Evolutionary conservation across 495 filamentous ascomycete species (phyloP).

Genomic region (Saxophila tyrrhenica): DNA sequence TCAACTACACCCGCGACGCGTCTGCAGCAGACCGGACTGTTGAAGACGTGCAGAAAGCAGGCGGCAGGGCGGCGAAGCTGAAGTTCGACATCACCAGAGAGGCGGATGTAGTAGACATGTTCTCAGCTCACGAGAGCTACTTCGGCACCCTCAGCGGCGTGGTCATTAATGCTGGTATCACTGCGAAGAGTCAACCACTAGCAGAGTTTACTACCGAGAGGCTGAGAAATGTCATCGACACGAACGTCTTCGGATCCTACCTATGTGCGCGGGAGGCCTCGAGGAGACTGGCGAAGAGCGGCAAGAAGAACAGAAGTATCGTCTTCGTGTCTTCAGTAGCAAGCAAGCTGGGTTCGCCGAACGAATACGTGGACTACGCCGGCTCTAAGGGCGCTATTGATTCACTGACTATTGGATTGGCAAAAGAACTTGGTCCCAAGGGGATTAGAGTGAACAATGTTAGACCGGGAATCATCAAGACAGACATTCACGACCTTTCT

Average conservation of each 20-base stretch:
- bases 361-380: constrained; percentile 14
- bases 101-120: constrained; percentile 5
- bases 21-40: constrained; percentile 4
- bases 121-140: constrained; percentile 4
- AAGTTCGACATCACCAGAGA: constrained; percentile 10
- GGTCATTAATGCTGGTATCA: constrained; percentile 15
- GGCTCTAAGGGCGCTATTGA: constrained; percentile 15
- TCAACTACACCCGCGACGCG: constrained; percentile 10
- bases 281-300: background rate
- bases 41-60: constrained; percentile 5
- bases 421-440: constrained; percentile 14
- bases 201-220: constrained; percentile 7
- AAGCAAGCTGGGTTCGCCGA: constrained; percentile 6
- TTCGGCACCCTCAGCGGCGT: constrained; percentile 10
- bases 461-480: constrained; percentile 9
- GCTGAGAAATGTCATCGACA: constrained; percentile 6
- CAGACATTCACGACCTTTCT: constrained; percentile 10
- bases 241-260: constrained; percentile 13
- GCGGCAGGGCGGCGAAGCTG: constrained; percentile 6
- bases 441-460: constrained; percentile 9
- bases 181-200: constrained; percentile 2
- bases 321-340: constrained; percentile 12
- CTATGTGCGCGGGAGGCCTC: constrained; percentile 11
- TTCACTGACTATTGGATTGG: constrained; percentile 3
- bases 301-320: constrained; percentile 1